Evolutionary conservation across 2,329 filamentous ascomycete genomes (phyloP), one percentile per base, ranked within the genome.

Genomic region (Tolypocladium inflatum): DNA sequence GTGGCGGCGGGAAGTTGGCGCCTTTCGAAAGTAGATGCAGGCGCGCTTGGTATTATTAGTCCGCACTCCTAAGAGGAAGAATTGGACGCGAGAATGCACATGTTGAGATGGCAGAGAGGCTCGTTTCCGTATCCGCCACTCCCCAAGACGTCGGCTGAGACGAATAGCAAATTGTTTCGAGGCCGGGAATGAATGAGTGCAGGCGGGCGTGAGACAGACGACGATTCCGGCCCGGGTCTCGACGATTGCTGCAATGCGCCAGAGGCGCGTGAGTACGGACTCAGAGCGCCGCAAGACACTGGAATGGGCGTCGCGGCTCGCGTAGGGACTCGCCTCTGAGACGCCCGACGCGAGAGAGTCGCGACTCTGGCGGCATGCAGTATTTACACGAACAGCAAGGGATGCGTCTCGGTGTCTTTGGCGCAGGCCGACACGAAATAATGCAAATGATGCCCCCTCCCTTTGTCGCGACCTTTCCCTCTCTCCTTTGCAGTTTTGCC

Each of bases 1-100:
- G 91, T 96, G 91, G 91, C 79, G 82, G 66, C 77, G 84, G 61
- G 79, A 86, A 65, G 75, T 84, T 55, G 76, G 78, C 61, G 84
- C 84, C 38, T 87, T 83, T 67, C 76, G 81, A 60, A 79, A 80
- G 67, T 84, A 77, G 62, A 56, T 23, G 45, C 35, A 33, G 15
- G 15, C 9, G 45, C 45, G 17, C 26, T 15, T 33, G 45, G 45
- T 19, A 50, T 23, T 19, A 15, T 13, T n/a, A n/a, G n/a, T n/a
- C n/a, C n/a, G n/a, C n/a, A n/a, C n/a, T n/a, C n/a, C n/a, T n/a
- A n/a, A n/a, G n/a, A 23, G 17, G 45, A 50, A 50, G 45, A 50
- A 33, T 19, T 15, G 45, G 45, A 33, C 26, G 19, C 45, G 13
- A 50, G 19, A 33, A 10, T 15, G 7, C 10, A 23, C 45, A 30